These are phyloP conservation scores for Echria macrotheca DNA, from an alignment of 495 filamentous ascomycete genomes.

Conservation along the genomic window DNA sequence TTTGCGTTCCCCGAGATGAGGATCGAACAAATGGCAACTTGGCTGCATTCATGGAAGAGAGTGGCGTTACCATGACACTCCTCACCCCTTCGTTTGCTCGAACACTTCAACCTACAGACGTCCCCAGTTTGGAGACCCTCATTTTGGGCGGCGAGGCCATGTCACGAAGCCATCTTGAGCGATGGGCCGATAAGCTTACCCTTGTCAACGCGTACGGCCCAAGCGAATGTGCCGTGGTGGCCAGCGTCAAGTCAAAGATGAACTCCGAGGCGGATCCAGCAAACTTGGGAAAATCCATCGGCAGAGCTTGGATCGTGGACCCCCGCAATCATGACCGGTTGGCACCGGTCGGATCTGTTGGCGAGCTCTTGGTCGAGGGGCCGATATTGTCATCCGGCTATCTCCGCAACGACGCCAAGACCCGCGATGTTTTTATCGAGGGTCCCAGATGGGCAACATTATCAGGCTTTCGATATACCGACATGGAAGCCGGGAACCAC, in stretches of 20 bases:
- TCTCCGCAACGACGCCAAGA: conserved; percentile 16
- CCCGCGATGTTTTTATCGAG: conserved; percentile 18
- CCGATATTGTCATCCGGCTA: conserved; percentile 29
- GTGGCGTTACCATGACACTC: conserved; percentile 20
- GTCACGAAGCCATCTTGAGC: conserved; percentile 11
- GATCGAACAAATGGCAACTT: conserved; percentile 25
- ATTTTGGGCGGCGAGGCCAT: conserved; percentile 27
- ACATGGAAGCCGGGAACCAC: conserved; percentile 9
- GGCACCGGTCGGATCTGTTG: conserved; percentile 39
- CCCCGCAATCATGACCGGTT: conserved; percentile 27
- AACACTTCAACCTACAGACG: conserved; percentile 12
- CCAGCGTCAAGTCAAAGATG: conserved; percentile 17
- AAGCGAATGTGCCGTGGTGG: conserved; percentile 47
- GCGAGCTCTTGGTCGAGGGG: conserved; percentile 45
- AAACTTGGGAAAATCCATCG: conserved; percentile 17
- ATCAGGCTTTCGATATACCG: conserved; percentile 8
- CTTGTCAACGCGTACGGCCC: conserved; percentile 54
- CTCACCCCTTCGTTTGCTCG: conserved; percentile 23
- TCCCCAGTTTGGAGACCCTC: conserved; percentile 21
- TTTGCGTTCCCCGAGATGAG: conserved; percentile 31
- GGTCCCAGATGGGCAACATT: conserved; percentile 28
- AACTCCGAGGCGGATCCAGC: conserved; percentile 10
- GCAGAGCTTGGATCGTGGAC: conserved; percentile 27
- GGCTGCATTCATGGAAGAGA: conserved; percentile 23
- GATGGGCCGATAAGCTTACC: conserved; percentile 25